Base-by-base conservation (phyloP, 1,139 yeast genomes). In the Saccharomycopsis hybrid region DNA sequence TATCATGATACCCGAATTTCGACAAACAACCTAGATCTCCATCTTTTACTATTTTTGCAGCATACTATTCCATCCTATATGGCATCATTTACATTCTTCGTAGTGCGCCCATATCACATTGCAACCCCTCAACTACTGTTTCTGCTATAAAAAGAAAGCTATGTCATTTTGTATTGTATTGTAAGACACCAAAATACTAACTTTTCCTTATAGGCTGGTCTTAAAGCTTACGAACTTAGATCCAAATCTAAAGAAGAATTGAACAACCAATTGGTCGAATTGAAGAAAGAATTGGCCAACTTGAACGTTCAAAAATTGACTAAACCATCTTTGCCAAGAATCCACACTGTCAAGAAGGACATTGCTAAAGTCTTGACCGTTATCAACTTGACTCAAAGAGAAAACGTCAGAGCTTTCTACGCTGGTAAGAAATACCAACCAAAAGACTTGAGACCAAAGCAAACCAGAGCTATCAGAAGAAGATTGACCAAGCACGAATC, bases 401-500 rank as follows among this genome's bases (percentile, higher is more conserved):
- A 85, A 63, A 83, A 85, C 65, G 96, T 88, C 72, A 87, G 87
- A 76, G 95, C 85, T 71, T 85, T 86, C 82, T 90, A 89, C 92
- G 80, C 81, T 65, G 95, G 90, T 77, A 89, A 89, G 84, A 90
- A 89, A 79, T 86, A 82, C 83, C 80, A 83, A 73, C 98, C 98
- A 80, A 90, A 90, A 82, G 97, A 90, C 74, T 83, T 92, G 77
- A 92, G 97, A 80, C 96, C 88, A 69, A 92, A 92, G 90, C 87
- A 92, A 85, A 92, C 98, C 77, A 92, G 97, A 84, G 97, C 98
- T 74, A 78, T 92, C 76, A 90, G 98, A 86, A 88, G 97, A 82
- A 81, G 83, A 73, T 82, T 92, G 72, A 82, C 97, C 73, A 79
- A 85, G 71, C 74, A 76, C 74, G 97, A 92, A 78, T 82, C 86